Evolutionary conservation across 306 rosid genomes (phyloP).

Genomic region (Lablab purpureus): DNA sequence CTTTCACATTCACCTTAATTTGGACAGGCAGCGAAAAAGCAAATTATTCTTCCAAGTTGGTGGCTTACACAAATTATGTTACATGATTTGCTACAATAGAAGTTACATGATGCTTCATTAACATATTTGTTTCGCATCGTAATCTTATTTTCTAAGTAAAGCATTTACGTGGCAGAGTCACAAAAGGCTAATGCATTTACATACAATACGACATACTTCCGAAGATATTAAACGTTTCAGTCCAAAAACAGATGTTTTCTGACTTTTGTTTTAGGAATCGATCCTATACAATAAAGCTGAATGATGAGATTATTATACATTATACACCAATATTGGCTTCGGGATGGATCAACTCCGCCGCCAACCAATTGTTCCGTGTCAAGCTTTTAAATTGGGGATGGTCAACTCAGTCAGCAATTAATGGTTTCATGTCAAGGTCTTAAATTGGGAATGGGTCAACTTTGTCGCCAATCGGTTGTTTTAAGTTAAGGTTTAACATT

Average conservation of each 20-base stretch:
- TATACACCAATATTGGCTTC: no score
- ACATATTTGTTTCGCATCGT: not conserved
- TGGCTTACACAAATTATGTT: not conserved
- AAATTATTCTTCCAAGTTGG: not conserved
- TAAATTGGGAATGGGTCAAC: not conserved
- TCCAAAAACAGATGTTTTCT: not conserved
- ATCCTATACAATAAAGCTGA: not conserved
- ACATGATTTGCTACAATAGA: not conserved
- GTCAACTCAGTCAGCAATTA: not conserved
- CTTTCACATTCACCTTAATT: conserved; percentile 6
- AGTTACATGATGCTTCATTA: conserved; percentile 10
- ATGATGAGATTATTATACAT: not conserved
- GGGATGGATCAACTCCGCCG: not conserved
- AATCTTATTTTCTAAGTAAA: no score
- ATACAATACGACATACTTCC: not conserved
- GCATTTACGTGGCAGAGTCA: no score
- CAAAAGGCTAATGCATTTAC: no score
- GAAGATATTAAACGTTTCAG: not conserved
- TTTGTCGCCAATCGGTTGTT: not conserved
- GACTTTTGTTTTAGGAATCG: not conserved
- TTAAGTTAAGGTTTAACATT: no score
- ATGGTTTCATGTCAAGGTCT: not conserved
- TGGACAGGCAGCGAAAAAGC: conserved; percentile 21
- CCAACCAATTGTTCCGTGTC: not conserved
- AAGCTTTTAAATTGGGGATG: not conserved